phyloP scores from a whole-genome alignment of 805 yeast species.

The Metschnikowia amazonensis region DNA sequence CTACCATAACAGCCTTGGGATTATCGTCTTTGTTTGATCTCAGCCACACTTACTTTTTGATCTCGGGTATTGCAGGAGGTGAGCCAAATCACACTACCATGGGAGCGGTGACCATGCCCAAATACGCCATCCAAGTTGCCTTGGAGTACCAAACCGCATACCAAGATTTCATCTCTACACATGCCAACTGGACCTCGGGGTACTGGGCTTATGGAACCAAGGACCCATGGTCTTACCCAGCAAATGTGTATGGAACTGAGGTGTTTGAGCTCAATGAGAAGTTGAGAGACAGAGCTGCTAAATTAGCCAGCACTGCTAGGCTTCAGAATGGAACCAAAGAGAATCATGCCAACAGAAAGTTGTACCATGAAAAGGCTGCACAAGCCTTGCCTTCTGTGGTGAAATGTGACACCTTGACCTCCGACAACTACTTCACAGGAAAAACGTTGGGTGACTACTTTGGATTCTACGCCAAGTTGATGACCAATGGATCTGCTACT shows the following conservation, averaged over 20 bases:
- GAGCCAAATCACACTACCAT: constrained; percentile 53
- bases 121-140: constrained; percentile 58
- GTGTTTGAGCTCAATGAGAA: constrained; percentile 58
- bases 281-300: constrained; percentile 55
- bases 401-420: constrained; percentile 57
- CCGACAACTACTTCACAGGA: constrained; percentile 61
- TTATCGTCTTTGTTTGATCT: constrained; percentile 55
- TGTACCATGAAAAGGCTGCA: constrained; percentile 51
- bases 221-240: constrained; percentile 49
- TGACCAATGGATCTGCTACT: constrained; percentile 56
- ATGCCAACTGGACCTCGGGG: constrained; percentile 55
- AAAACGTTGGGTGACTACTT: constrained; percentile 48
- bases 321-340: constrained; percentile 44
- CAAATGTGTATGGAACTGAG: constrained; percentile 58
- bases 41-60: constrained; percentile 54
- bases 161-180: constrained; percentile 24
- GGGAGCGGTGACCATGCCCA: constrained; percentile 59
- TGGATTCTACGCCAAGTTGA: constrained; percentile 41
- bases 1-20: constrained; percentile 51
- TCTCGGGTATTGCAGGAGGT: constrained; percentile 67
- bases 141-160: constrained; percentile 58
- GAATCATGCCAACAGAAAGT: constrained; percentile 44
- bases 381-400: constrained; percentile 43
- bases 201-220: constrained; percentile 55
- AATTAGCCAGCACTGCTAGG: constrained; percentile 44